A percentile compares a stretch with the other conserved stretches of the same genome.
Conservation (phyloP, 2,329 filamentous ascomycete species). For the Pyrenochaeta sp. region DNA sequence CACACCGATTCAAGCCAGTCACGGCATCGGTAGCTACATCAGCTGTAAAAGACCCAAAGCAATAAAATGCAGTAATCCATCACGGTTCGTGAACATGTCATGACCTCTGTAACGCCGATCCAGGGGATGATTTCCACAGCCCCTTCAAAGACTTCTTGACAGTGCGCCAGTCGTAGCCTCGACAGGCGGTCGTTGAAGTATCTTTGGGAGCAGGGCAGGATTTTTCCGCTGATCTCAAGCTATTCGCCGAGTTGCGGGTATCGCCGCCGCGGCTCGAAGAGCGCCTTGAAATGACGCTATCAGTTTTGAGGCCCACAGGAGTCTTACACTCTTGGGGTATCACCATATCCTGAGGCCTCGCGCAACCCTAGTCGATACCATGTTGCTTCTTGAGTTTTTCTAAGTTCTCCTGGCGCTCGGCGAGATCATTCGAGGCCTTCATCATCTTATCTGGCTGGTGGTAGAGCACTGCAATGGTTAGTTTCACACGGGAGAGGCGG, state of each 20-base stretch:
- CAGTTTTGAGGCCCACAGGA: slow-evolving; percentile 48
- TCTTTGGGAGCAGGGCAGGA: slow-evolving; percentile 21
- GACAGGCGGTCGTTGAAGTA: slow-evolving; percentile 29
- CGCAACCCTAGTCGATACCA: slow-evolving; percentile 84
- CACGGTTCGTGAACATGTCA: slow-evolving; percentile 30
- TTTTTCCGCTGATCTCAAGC: slow-evolving; percentile 33
- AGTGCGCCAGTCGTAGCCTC: slow-evolving; percentile 41
- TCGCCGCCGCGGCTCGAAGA: slow-evolving; percentile 31
- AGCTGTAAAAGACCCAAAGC: slow-evolving; percentile 15
- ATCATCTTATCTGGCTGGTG: slow-evolving; percentile 81
- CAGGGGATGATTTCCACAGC: slow-evolving; percentile 42
- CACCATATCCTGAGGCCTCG: slow-evolving; percentile 57
- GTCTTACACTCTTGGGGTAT: slow-evolving; percentile 40
- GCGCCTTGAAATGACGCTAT: slow-evolving; percentile 36
- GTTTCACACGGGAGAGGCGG: not conserved
- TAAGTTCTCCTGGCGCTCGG: slow-evolving; percentile 94
- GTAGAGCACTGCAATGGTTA: slow-evolving; percentile 66
- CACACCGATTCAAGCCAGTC: slow-evolving; percentile 14
- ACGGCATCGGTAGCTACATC: slow-evolving; percentile 11
- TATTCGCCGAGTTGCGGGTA: slow-evolving; percentile 32
- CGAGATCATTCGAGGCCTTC: slow-evolving; percentile 91
- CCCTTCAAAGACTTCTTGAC: slow-evolving; percentile 41
- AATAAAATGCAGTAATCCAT: slow-evolving; percentile 25
- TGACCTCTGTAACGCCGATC: slow-evolving; percentile 43
- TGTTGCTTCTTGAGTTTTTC: slow-evolving; percentile 97